These are phyloP conservation scores for Geotrichum citri-aurantii DNA, from an alignment of 1,139 yeast species.

Conservation along the genomic window DNA sequence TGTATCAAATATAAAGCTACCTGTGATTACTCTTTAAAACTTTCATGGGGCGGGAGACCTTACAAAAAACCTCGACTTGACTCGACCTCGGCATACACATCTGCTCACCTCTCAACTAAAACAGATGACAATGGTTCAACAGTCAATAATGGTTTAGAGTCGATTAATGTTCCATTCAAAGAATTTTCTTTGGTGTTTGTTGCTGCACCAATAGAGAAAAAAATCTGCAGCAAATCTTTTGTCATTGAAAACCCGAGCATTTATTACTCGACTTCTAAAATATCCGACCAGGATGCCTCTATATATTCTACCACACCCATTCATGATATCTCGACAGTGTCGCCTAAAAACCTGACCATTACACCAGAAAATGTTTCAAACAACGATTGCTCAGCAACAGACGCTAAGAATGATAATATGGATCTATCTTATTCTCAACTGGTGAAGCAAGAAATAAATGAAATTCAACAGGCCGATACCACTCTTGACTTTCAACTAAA, in stretches of 20 bases:
- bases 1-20: slow-evolving; percentile 46
- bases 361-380: neutral
- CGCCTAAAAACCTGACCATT: neutral
- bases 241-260: slow-evolving; percentile 22
- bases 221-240: slow-evolving; percentile 21
- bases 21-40: slow-evolving; percentile 62
- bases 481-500: neutral
- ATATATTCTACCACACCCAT: neutral
- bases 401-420: neutral
- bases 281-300: neutral
- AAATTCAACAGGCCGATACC: neutral
- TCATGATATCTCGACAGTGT: neutral
- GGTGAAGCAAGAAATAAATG: neutral
- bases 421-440: neutral
- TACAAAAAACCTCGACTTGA: slow-evolving; percentile 37
- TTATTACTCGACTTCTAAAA: slow-evolving; percentile 1
- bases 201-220: slow-evolving; percentile 25
- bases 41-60: slow-evolving; percentile 79
- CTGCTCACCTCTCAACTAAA: neutral
- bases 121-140: neutral
- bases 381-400: neutral
- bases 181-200: slow-evolving; percentile 17
- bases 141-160: neutral
- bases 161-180: neutral
- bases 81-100: neutral